Base-by-base conservation (phyloP, 805 yeast species). In the Ogataea angusta region DNA sequence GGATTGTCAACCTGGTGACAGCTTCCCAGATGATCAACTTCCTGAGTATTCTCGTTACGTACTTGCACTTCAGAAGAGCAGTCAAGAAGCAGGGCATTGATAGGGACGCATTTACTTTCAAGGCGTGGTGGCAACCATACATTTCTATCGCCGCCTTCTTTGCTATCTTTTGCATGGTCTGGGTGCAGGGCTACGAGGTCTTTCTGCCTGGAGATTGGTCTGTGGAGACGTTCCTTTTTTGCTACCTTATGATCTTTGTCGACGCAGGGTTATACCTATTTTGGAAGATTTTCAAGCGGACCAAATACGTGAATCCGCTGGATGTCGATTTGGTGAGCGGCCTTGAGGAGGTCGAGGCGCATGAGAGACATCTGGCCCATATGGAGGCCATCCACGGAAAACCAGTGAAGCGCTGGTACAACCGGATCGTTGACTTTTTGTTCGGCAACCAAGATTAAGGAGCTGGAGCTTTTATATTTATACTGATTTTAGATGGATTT, bases 1-100 rank as follows among this genome's bases (percentile, higher is more conserved):
- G 91, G 90, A 68, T 85, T 36, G 75, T 83, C 43, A 82, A 82
- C 52, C 63, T 85, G 43, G 81, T 81, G 37, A 82, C 93, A 3
- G 78, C 79, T 26, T 82, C 84, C 23, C 87, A 81, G 56, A 69
- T 80, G 57, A 73, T 73, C 53, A 81, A 78, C 57, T 82, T 77
- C 64, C 67, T 71, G 38, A 67, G 72, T 43, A 76, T 84, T 55
- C 67, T 79, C 51, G 59, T 70, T 32, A 76, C 84, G 17, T 85
- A 76, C 56, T 49, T 81, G 30, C 73, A 79, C 43, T 85, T 84
- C 65, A 73, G 77, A 57, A 69, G 72, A 38, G 88, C 84, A 2
- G 70, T 77, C 48, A 50, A 57, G 26, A 75, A 68, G 1, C 87
- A 85, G 51, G 72, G 72, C 19, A 51, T 73, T 21, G 74, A 68